Evolutionary conservation across 495 filamentous ascomycete genomes (phyloP), one percentile per base, ranked within the genome.

Genomic region (Hapsidospora chrysogenum): DNA sequence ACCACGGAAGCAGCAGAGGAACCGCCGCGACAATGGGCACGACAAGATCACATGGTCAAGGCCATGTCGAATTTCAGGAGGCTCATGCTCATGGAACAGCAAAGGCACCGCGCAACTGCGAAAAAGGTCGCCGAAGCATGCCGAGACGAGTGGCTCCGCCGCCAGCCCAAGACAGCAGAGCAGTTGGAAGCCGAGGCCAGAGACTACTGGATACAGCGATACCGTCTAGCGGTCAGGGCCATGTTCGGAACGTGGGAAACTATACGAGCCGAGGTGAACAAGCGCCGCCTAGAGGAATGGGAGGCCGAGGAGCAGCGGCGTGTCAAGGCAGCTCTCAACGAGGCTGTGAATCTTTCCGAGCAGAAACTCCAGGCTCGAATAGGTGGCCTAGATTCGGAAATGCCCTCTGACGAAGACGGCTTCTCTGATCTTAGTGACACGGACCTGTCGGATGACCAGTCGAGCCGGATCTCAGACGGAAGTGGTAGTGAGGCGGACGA

Each of bases 281-380:
- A 73, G 33, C 60, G 62, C 23, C 74, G 83, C 3, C 43, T 86
- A 21, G 67, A 72, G 30, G 72, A 74, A 27, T 92, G 82, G 83
- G 80, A 92, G 48, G 80, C 78, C 33, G 77, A 89, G 50, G 77
- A 89, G 49, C 80, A 87, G 48, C 72, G 70, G 15, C 64, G 76
- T 41, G 79, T 85, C 36, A 83, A 85, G 46, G 74, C 82, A 44
- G 78, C 80, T 6, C 58, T 94, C 38, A 82, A 92, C 42, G 72
- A 83, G 48, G 82, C 82, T 15, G 76, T 94, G 31, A 83, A 80
- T 43, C 66, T 80, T 29, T 72, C 72, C 1, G 70, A 68, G 31
- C 61, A 64, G 33, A 66, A 72, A 40, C 48, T 74, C 20, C 64
- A 70, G 31, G 61, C 66, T 11, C 57, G 67, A 25, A 48, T 59